These are phyloP conservation scores for Schwanniomyces sp. DNA, from an alignment of 805 yeast species.

Conservation along the genomic window DNA sequence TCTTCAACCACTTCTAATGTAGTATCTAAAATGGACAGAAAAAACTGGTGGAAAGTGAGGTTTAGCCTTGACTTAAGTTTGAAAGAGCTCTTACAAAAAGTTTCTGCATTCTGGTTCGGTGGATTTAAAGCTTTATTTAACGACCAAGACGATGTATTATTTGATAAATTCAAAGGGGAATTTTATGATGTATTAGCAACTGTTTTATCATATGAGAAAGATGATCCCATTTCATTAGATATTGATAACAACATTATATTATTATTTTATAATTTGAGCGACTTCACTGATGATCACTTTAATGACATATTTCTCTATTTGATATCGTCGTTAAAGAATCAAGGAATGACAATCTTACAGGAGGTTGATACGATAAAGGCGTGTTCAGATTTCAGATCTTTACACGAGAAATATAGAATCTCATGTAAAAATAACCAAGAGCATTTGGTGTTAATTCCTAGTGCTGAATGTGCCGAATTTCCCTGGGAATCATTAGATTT, in stretches of 20 bases:
- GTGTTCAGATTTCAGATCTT: constrained; percentile 49
- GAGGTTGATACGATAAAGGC: constrained; percentile 61
- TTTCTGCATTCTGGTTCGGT: constrained; percentile 74
- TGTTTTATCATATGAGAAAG: constrained; percentile 12
- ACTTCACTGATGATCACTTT: constrained; percentile 30
- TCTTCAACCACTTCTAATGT: constrained; percentile 51
- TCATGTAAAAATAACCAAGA: constrained; percentile 14
- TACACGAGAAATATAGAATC: constrained; percentile 29
- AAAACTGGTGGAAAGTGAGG: constrained; percentile 77
- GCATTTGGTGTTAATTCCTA: constrained; percentile 72
- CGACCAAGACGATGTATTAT: constrained; percentile 18
- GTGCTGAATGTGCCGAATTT: constrained; percentile 60
- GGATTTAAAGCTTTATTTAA: constrained; percentile 70
- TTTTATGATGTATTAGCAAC: constrained; percentile 14
- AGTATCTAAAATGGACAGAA: constrained; percentile 57
- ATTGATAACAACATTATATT: constrained; percentile 17
- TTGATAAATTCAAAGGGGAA: constrained; percentile 16
- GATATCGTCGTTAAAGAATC: constrained; percentile 58
- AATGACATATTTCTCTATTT: constrained; percentile 67
- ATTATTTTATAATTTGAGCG: constrained; percentile 17
- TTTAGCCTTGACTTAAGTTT: constrained; percentile 59
- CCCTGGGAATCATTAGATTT: constrained; percentile 89
- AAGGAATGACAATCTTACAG: constrained; percentile 66
- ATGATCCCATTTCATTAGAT: not conserved
- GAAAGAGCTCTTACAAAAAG: constrained; percentile 48